Evolutionary conservation across 306 rosid species (phyloP).

Genomic region (Rosa lucieae): DNA sequence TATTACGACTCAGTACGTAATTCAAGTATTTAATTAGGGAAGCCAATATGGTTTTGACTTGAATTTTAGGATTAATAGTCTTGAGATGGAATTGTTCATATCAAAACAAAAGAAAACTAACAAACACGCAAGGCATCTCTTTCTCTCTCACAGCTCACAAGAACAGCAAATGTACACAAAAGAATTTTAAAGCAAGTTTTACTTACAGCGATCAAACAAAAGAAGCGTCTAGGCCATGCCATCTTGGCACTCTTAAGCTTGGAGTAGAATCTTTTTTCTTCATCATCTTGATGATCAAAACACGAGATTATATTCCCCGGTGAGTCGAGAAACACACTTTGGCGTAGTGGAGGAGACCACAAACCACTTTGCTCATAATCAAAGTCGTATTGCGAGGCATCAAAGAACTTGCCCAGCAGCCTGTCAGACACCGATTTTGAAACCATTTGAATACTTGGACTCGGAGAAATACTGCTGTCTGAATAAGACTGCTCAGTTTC

Average conservation of each 20-base stretch:
- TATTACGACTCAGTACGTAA: too few relatives aligned
- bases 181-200: neutral
- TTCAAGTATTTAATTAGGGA: too few relatives aligned
- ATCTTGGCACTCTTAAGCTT: slow-evolving; percentile 38
- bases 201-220: slow-evolving; percentile 40
- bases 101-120: neutral
- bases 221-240: slow-evolving; percentile 33
- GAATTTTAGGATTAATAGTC: too few relatives aligned
- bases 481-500: slow-evolving; percentile 11
- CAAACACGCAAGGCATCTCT: neutral
- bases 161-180: neutral
- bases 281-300: slow-evolving; percentile 10
- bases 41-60: too few relatives aligned
- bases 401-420: slow-evolving; percentile 61
- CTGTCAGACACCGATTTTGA: slow-evolving; percentile 59
- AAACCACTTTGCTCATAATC: slow-evolving; percentile 53
- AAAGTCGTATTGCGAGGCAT: slow-evolving; percentile 52
- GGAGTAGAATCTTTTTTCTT: slow-evolving; percentile 20
- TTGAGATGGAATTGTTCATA: too few relatives aligned
- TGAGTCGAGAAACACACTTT: slow-evolving; percentile 40
- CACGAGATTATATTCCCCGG: slow-evolving; percentile 31
- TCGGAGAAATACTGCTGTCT: neutral
- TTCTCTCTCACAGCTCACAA: too few relatives aligned
- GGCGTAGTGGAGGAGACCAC: slow-evolving; percentile 60
- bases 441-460: slow-evolving; percentile 42